These are phyloP conservation scores for Fagopyrum tataricum DNA, from an alignment of 148 eudicot genomes.

Conservation along the genomic window DNA sequence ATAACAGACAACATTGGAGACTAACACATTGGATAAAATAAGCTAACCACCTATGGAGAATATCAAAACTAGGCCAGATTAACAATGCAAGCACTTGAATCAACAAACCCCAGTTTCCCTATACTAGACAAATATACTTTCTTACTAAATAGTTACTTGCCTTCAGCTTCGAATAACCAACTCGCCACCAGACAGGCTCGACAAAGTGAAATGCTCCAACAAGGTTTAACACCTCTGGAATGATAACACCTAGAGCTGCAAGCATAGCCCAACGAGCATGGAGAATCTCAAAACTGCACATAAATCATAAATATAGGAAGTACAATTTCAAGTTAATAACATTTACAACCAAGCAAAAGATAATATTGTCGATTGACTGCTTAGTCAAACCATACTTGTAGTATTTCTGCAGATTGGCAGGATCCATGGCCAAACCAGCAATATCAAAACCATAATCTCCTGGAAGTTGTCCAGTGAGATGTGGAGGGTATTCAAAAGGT, in stretches of 20 bases:
- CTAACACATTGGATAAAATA: background rate
- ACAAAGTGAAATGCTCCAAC: conserved; percentile 73
- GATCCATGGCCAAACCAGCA: conserved; percentile 76
- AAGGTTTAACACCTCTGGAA: conserved; percentile 77
- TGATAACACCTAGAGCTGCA: conserved; percentile 89
- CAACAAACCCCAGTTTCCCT: background rate
- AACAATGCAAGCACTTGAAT: background rate
- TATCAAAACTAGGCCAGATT: background rate
- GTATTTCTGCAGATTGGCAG: conserved; percentile 52
- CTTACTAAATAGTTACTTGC: conserved; percentile 24
- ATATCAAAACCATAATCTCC: conserved; percentile 97
- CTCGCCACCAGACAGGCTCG: conserved; percentile 99
- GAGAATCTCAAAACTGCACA: conserved; percentile 81
- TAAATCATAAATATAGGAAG: background rate
- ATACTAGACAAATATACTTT: background rate
- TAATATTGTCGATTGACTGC: background rate
- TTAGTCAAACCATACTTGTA: conserved; percentile 51
- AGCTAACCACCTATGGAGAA: background rate
- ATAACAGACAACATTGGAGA: background rate
- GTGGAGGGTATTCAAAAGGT: conserved; percentile 67
- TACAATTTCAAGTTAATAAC: background rate
- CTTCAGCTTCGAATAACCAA: conserved; percentile 95
- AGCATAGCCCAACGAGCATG: conserved; percentile 99
- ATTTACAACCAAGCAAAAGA: background rate
- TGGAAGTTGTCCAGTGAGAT: conserved; percentile 80